Evolutionary conservation across 108 stramenopile genomes (phyloP).

Genomic region (Skeletonema potamos): DNA sequence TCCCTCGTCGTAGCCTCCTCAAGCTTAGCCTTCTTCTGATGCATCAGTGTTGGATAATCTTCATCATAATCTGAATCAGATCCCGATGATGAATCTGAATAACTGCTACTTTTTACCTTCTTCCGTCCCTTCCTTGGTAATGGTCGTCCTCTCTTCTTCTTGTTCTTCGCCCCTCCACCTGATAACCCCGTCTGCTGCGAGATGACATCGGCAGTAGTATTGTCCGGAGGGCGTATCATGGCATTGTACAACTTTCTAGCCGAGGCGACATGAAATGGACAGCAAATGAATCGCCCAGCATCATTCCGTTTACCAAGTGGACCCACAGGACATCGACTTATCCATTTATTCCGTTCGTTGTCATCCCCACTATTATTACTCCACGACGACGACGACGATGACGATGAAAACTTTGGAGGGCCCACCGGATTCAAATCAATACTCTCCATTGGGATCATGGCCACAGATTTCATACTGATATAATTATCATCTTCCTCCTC

Average conservation of each 20-base stretch:
- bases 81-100: neutral
- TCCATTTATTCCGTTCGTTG: slow-evolving; percentile 11
- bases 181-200: neutral
- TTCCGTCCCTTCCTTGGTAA: neutral
- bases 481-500: slow-evolving; percentile 18
- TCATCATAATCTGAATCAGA: slow-evolving; percentile 16
- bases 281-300: slow-evolving; percentile 34
- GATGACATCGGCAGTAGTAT: neutral
- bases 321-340: slow-evolving; percentile 39
- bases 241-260: neutral
- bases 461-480: slow-evolving; percentile 23
- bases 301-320: slow-evolving; percentile 29
- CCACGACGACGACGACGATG: neutral
- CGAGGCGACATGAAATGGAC: no score
- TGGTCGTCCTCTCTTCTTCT: slow-evolving; percentile 13
- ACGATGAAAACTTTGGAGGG: neutral
- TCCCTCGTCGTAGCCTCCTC: neutral
- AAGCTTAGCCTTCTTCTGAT: neutral
- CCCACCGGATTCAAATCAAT: slow-evolving; percentile 21
- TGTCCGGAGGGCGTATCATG: neutral
- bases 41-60: neutral
- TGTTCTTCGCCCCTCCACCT: slow-evolving; percentile 2
- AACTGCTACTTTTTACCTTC: neutral
- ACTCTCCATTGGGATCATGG: slow-evolving; percentile 16
- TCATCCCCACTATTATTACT: slow-evolving; percentile 12